Base-by-base conservation (phyloP, 345 rosid species). In the Hypericum perforatum region DNA sequence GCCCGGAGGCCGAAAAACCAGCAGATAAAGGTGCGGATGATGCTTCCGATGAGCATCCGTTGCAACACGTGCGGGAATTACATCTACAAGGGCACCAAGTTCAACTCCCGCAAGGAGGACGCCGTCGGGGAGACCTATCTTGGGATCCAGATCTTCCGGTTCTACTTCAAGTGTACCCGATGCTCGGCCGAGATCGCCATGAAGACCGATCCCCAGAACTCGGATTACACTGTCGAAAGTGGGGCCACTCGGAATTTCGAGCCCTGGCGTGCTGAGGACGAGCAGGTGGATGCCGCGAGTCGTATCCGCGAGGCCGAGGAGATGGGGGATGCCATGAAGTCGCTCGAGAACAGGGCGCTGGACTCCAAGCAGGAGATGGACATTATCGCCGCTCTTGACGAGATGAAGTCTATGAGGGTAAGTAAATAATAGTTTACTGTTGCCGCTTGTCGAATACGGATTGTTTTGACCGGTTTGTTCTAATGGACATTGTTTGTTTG, bases 31-130 rank as follows among this genome's bases (percentile, higher is more conserved):
- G 81, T 88, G 32, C 84, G 97, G 7, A 88, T 88, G 95, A 92
- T 85, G 97, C 88, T 88, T 73, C 95, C 96, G 0, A 92, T 92
- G 98, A 92, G 98, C 69, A 90, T 92, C 11, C 86, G 94, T 6
- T 92, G 97, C 74, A 63, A 73, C 40, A 85, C 94, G 8, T 85
- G 95, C 55, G 95, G 95, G 6, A 85, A 92, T 37, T 92, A 85
- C 67, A 92, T 92, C 61, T 88, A 83, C 66, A 88, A 80, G 68
- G 97, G 97, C 7, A 92, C 97, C 41, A 88, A 92, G 45, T 88
- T 88, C 72, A 92, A 88, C 68, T 88, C 96, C 11, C 80, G 98
- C 49, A 85, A 88, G 60, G 98, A 88, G 70, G 94, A 88, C 11
- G 90, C 80, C 15, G 56, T 77, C 7, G 98, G 96, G 44, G 96